Percentiles rank a stretch among this genome's conserved stretches.
Evolutionary conservation across 257 asterid genomes (phyloP).

Genomic region (Solanum dulcamara): DNA sequence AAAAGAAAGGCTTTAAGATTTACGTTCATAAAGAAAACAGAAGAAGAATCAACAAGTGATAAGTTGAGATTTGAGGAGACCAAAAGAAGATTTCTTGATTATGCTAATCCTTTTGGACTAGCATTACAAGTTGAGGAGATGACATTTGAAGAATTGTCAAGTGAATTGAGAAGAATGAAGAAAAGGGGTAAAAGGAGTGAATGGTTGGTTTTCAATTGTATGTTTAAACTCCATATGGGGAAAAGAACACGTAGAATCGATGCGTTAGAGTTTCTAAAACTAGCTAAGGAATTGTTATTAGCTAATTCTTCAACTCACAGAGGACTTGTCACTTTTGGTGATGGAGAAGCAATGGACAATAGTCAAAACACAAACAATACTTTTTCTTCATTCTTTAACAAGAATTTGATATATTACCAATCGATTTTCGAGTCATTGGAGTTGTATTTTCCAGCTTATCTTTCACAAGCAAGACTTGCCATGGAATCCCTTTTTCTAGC

Average conservation of each 20-base stretch:
- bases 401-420: conserved; percentile 29
- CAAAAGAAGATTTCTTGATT: conserved; percentile 27
- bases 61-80: conserved; percentile 41
- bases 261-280: conserved; percentile 28
- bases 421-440: conserved; percentile 53
- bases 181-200: conserved; percentile 16
- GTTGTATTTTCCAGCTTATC: conserved; percentile 41
- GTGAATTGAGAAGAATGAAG: conserved; percentile 23
- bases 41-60: conserved; percentile 10
- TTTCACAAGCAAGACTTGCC: conserved; percentile 56
- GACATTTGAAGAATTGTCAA: conserved; percentile 14
- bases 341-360: conserved; percentile 41
- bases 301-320: neutral
- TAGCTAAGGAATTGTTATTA: conserved; percentile 23
- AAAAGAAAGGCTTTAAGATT: conserved; percentile 24
- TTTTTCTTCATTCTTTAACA: conserved; percentile 31
- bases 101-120: conserved; percentile 31
- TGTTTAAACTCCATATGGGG: conserved; percentile 60
- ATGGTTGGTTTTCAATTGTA: conserved; percentile 60
- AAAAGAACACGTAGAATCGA: conserved; percentile 19
- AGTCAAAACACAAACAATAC: neutral
- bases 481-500: conserved; percentile 49
- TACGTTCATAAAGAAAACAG: conserved; percentile 32
- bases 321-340: conserved; percentile 49
- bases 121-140: conserved; percentile 36